Evolutionary conservation across 2,329 filamentous ascomycete species (phyloP).

Genomic region (Verticillium nonalfalfae): DNA sequence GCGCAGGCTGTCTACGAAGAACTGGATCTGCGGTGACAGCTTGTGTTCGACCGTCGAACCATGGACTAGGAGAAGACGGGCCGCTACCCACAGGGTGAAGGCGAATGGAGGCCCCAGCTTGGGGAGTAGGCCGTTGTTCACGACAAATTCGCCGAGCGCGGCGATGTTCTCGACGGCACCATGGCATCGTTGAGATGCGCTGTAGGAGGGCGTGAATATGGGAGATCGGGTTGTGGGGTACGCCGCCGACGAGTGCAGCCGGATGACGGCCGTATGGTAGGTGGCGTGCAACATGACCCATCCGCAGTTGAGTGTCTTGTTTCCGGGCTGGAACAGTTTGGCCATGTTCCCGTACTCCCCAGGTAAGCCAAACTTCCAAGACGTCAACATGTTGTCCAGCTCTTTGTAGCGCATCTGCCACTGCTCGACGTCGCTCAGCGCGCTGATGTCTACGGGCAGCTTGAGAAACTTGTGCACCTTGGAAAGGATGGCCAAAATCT

Average conservation of each 20-base stretch:
- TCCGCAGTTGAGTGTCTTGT: conserved; percentile 68
- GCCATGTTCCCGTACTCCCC: conserved; percentile 80
- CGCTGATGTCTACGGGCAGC: conserved; percentile 81
- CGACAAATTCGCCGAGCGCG: conserved; percentile 71
- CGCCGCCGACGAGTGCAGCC: conserved; percentile 84
- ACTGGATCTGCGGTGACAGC: conserved; percentile 69
- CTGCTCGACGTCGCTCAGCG: conserved; percentile 75
- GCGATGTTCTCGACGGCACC: conserved; percentile 78
- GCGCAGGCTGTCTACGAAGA: conserved; percentile 75
- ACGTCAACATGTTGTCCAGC: conserved; percentile 70
- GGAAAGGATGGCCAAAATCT: conserved; percentile 80
- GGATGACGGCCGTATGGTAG: conserved; percentile 84
- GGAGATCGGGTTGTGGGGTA: conserved; percentile 85
- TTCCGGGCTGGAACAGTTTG: conserved; percentile 65
- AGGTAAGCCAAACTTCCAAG: conserved; percentile 80
- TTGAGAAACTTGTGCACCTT: conserved; percentile 86
- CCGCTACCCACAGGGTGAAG: conserved; percentile 88
- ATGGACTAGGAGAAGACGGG: conserved; percentile 80
- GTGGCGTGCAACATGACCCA: conserved; percentile 91
- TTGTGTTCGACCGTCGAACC: conserved; percentile 84
- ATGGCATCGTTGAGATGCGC: conserved; percentile 76
- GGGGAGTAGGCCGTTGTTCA: conserved; percentile 65
- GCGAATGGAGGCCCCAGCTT: conserved; percentile 87
- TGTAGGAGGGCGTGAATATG: conserved; percentile 85
- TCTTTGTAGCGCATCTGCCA: conserved; percentile 87